Evolutionary conservation across 345 rosid genomes (phyloP), one percentile per base, ranked within the genome.

Genomic region (Boechera retrofracta): DNA sequence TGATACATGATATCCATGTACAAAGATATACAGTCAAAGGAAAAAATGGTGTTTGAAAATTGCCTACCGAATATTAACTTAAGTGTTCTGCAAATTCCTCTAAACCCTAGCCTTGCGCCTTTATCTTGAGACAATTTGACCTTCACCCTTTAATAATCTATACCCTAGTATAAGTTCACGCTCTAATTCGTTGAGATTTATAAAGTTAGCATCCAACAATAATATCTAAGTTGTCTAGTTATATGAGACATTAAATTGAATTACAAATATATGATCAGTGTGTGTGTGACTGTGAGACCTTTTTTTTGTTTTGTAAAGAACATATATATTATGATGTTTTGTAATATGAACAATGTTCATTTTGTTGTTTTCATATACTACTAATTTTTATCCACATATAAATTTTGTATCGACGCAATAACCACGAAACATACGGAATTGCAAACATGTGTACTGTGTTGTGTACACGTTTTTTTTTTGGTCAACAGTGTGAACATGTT

Each of bases 211-310:
- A 51, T 2, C 61, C 21, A 24, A 28, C 51, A 38, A 15, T 12
- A 52, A n/a, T 39, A 51, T 62, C 53, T 16, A 53, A 29, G 58
- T n/a, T 71, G 67, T 71, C 55, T 57, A 12, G 21, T 41, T 55
- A 5, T 52, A 11, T 21, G 44, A 18, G 64, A 57, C 45, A 57
- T 15, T 55, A 39, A 7, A 69, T 26, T 16, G 28, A 58, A 45
- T 6, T 71, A 12, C 13, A 71, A 16, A 24, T 21, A 47, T 44
- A 70, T 32, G 47, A 8, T 6, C 18, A 16, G 7, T 41, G 73
- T n/a, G 9, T 51, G 38, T 35, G 29, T 28, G 29, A 35, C 1
- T 35, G 6, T 35, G 38, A 35, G 6, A 35, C 38, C 10, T 36
- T 36, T 36, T 36, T 36, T 36, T 2, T 36, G 7, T 36, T 36